A percentile compares a stretch with the other conserved stretches of the same genome.
phyloP scores from a whole-genome alignment of 768 basidiomycete genomes.

The Pleurotus tuber-regium region DNA sequence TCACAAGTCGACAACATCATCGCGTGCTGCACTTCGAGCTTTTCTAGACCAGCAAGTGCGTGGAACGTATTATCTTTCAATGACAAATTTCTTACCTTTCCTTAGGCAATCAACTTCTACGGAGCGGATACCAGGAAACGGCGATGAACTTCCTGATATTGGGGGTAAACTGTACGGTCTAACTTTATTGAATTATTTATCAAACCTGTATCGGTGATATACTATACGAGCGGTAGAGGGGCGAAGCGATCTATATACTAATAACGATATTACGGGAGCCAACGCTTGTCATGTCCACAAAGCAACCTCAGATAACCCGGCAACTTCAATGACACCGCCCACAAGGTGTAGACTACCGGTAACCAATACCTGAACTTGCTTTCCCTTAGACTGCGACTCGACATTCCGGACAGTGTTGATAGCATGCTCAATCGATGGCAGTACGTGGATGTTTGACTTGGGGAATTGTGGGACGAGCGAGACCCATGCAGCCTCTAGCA shows the following conservation, averaged over 20 bases:
- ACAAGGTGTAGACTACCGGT: conserved; percentile 92
- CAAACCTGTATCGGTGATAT: background rate
- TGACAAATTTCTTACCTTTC: background rate
- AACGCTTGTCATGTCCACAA: conserved; percentile 40
- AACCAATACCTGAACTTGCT: conserved; percentile 64
- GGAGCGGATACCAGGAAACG: conserved; percentile 31
- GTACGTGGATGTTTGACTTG: conserved; percentile 61
- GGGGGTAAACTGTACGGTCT: no score
- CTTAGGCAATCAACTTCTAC: conserved; percentile 57
- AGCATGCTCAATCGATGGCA: conserved; percentile 89
- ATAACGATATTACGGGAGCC: background rate
- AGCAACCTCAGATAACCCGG: conserved; percentile 70
- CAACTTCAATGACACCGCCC: conserved; percentile 91
- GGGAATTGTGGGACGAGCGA: conserved; percentile 62
- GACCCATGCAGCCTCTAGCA: conserved; percentile 74
- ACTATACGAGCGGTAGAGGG: background rate
- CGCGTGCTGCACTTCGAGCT: conserved; percentile 37
- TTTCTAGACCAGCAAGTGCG: conserved; percentile 60
- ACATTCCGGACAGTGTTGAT: conserved; percentile 58
- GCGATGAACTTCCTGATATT: conserved; percentile 12
- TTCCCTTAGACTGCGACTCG: conserved; percentile 22
- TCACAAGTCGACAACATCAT: conserved; percentile 28
- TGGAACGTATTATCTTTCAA: background rate
- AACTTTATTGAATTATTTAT: conserved; percentile 14
- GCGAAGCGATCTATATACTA: conserved; percentile 1